Conservation (phyloP, 495 filamentous ascomycete genomes). For the Lineolata rhizophorae region DNA sequence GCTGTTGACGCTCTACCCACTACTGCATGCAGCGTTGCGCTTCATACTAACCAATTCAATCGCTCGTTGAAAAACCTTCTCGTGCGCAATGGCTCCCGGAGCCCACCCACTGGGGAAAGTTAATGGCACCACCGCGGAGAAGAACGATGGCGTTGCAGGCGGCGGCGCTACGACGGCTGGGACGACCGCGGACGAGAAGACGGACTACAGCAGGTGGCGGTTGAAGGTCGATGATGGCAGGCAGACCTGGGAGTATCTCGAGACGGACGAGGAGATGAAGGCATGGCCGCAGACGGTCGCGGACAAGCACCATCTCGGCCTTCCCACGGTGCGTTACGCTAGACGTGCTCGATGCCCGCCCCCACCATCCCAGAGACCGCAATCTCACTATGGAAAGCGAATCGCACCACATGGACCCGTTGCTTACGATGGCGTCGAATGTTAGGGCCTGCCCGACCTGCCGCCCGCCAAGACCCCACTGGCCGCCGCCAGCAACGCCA, state of each 20-base stretch:
- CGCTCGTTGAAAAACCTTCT: too few relatives aligned
- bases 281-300: conserved; percentile 68
- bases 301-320: conserved; percentile 66
- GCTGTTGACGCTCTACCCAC: too few relatives aligned
- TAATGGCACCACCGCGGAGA: too few relatives aligned
- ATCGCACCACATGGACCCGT: background rate
- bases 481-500: conserved; percentile 56
- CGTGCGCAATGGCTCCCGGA: too few relatives aligned
- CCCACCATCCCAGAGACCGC: background rate
- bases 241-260: conserved; percentile 86
- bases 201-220: conserved; percentile 68
- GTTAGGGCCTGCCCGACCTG: conserved; percentile 48
- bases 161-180: too few relatives aligned
- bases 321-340: conserved; percentile 37
- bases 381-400: background rate
- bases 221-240: conserved; percentile 60
- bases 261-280: conserved; percentile 47
- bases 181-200: too few relatives aligned
- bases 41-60: too few relatives aligned
- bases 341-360: too few relatives aligned
- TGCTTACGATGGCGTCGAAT: background rate
- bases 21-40: too few relatives aligned
- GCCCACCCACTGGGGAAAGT: too few relatives aligned
- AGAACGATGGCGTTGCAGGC: too few relatives aligned
- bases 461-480: conserved; percentile 49